Base-by-base conservation (phyloP, 306 rosid species). In the Crotalaria pallida region DNA sequence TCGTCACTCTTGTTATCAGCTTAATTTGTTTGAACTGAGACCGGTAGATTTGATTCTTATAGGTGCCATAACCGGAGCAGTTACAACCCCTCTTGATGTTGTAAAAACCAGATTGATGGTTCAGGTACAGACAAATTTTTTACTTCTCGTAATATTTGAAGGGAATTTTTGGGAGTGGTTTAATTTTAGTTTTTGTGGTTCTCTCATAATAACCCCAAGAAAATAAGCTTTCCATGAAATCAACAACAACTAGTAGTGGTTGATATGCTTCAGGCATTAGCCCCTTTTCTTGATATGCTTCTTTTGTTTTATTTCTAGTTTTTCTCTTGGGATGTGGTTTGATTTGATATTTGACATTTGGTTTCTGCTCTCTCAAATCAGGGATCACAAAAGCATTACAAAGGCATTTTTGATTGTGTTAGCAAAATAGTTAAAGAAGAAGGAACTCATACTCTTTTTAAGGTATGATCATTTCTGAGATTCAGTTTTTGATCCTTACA, bases 61-160 rank as follows among this genome's bases (percentile, higher is more conserved):
- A 92, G 98, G 96, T 69, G 96, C 92, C 55, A 47, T 87, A 83
- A 88, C 95, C 63, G 98, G 96, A 80, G 98, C 96, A 65, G 79
- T 86, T 62, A 89, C 96, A 58, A 92, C 96, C 48, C 98, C 98
- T 34, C 96, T 92, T 53, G 98, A 89, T 79, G 96, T 92, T 62
- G 88, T 92, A 53, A 92, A 92, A 79, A 92, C 96, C 44, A 81
- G 96, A 77, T 66, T 73, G 62, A 77, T 78, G 87, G 82, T 82
- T 86, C 89, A 85, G 86, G 88, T 81, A 64, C 16, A 51, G n/a
- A 47, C 0, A 53, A 53, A 10, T 51, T 31, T 52, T 3, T n/a
- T 3, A 48, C 72, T 18, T 10, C 41, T 23, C 2, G 17, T 56
- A 31, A 71, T 10, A 33, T 48, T 71, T 24, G 58, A 50, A 22